Evolutionary conservation across 352 stramenopile species (phyloP).

Genomic region (Globisporangium paddicum): DNA sequence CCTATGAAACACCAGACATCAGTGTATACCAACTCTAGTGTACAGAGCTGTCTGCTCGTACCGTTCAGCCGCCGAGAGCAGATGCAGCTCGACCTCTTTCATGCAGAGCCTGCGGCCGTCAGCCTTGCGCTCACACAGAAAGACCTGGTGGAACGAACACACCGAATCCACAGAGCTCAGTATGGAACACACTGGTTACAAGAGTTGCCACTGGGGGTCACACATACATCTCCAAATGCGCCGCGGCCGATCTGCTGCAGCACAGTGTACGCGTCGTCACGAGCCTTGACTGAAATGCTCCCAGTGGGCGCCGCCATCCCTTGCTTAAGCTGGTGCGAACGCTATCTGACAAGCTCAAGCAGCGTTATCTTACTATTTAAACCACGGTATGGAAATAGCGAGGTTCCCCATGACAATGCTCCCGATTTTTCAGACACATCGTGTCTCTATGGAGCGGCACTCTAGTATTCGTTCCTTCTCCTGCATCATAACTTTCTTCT

Average conservation of each 20-base stretch:
- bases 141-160: conserved; percentile 36
- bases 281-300: conserved; percentile 5
- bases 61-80: conserved; percentile 36
- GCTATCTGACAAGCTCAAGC: too few relatives aligned
- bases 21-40: background rate
- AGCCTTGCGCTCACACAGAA: conserved; percentile 26
- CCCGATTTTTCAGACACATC: too few relatives aligned
- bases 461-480: too few relatives aligned
- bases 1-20: conserved; percentile 10
- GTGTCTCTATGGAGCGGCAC: too few relatives aligned
- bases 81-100: conserved; percentile 54
- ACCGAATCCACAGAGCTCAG: too few relatives aligned
- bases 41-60: conserved; percentile 16
- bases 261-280: conserved; percentile 18
- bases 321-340: too few relatives aligned
- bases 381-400: too few relatives aligned
- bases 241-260: conserved; percentile 43
- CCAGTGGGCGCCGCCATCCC: background rate
- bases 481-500: too few relatives aligned
- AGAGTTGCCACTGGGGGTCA: background rate
- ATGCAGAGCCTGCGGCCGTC: conserved; percentile 33
- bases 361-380: too few relatives aligned
- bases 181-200: too few relatives aligned
- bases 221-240: conserved; percentile 46
- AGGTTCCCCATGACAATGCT: too few relatives aligned